Base-by-base conservation (phyloP, 1,284 basidiomycete genomes). In the Cystobasidium pallidum region DNA sequence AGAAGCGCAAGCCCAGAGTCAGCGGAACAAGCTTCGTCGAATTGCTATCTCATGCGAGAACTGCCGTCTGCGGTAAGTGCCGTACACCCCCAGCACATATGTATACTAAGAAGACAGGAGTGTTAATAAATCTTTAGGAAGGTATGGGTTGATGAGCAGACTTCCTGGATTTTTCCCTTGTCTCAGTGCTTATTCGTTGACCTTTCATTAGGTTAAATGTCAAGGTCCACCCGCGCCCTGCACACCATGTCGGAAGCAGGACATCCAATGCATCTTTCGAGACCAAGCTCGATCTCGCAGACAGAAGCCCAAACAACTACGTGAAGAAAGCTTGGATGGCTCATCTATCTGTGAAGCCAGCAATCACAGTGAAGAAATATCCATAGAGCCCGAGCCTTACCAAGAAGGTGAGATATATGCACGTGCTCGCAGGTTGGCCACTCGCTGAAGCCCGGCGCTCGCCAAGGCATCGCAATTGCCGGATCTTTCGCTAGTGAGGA, bases 11-110 rank as follows among this genome's bases (percentile, higher is more conserved):
- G 26, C 39, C 8, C 39, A 41, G 15, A 15, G 7, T 41, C 39
- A n/a, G n/a, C n/a, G 39, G 13, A 30, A 28, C 26, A 55, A 34
- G 32, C 52, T 28, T 28, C 52, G 52, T 6, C 24, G 52, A 6
- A 55, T 55, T 15, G 26, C 52, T 11, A 55, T 55, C 21, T 55
- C 52, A 6, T 55, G 52, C 52, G 52, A 55, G 32, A 55, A 55
- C 32, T 55, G 52, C 32, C 52, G 52, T 15, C 11, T 28, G 24
- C 52, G 52, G 52, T 55, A 28, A 13, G 52, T 28, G 32, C n/a
- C n/a, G n/a, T n/a, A n/a, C n/a, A n/a, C n/a, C n/a, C n/a, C n/a
- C n/a, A n/a, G n/a, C n/a, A n/a, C n/a, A n/a, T n/a, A n/a, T n/a
- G n/a, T n/a, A n/a, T n/a, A n/a, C n/a, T n/a, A n/a, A n/a, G n/a